Percentiles rank a stretch among this genome's conserved stretches.
Evolutionary conservation across 169 alveolate genomes (phyloP).

Genomic region (Babesia bigemina): DNA sequence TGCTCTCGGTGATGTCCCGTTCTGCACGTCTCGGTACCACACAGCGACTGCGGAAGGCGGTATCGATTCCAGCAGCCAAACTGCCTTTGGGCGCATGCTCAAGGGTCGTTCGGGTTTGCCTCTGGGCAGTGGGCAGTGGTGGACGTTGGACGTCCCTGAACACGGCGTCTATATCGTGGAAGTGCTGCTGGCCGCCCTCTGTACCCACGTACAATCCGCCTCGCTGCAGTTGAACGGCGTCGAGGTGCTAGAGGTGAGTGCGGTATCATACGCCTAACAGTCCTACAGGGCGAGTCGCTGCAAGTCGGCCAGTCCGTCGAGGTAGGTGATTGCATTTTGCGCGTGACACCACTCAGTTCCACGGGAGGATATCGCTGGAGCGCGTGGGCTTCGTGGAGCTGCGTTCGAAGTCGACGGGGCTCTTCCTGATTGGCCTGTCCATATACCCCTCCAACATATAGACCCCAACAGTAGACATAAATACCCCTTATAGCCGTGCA

Average conservation of each 20-base stretch:
- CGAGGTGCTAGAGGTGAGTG: slow-evolving; percentile 50
- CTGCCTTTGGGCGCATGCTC: neutral
- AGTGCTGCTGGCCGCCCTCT: slow-evolving; percentile 35
- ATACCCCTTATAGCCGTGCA: neutral
- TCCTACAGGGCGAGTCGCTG: slow-evolving; percentile 57
- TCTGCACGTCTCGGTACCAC: slow-evolving; percentile 1
- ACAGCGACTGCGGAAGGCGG: neutral
- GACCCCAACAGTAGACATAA: neutral
- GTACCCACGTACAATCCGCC: slow-evolving; percentile 18
- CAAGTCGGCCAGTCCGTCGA: slow-evolving; percentile 35
- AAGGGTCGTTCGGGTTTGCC: slow-evolving; percentile 15
- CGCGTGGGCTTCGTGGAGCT: slow-evolving; percentile 59
- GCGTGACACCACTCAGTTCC: slow-evolving; percentile 1
- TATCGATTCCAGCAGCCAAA: neutral
- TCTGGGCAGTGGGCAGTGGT: slow-evolving; percentile 35
- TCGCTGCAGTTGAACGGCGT: slow-evolving; percentile 48
- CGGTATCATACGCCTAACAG: neutral
- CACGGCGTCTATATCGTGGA: slow-evolving; percentile 48
- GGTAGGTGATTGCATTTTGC: slow-evolving; percentile 29
- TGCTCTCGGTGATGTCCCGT: neutral
- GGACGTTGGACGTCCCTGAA: slow-evolving; percentile 64
- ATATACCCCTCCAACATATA: slow-evolving; percentile 41
- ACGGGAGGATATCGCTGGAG: slow-evolving; percentile 53
- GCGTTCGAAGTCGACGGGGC: slow-evolving; percentile 49
- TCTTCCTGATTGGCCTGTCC: slow-evolving; percentile 32